Base-by-base conservation (phyloP, 495 filamentous ascomycete genomes). In the Hyphodiscus hymeniophilus region DNA sequence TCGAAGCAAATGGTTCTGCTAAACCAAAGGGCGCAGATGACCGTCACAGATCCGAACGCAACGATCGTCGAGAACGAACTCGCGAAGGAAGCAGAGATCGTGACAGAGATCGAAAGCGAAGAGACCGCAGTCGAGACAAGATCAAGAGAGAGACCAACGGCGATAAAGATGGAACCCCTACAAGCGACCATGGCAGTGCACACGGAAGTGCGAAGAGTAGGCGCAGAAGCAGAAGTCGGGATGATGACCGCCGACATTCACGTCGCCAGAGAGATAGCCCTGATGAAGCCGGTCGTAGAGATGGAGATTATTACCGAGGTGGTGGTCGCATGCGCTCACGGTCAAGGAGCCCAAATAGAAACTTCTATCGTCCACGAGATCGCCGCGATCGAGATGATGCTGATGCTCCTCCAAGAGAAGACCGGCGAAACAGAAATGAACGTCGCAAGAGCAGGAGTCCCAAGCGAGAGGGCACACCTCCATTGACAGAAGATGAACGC, bases 401-500 rank as follows among this genome's bases (percentile, higher is more conserved):
- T 18, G 63, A 65, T 10, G 58, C 65, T 18, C 72, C 76, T 15
- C 48, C 57, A 40, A 59, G 70, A 38, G 72, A 72, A 40, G 54
- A 66, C 45, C 72, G 73, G 50, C 75, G 79, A 58, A 72, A 42
- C 17, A 70, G 77, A 47, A 76, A 80, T 36, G 72, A 70, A 32
- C 63, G 66, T 43, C 66, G 62, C 18, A 69, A 76, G 57, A 74
- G 74, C 62, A 67, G 68, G 33, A 73, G 71, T 52, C 68, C 74
- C 31, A 67, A 68, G 54, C 59, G 63, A 58, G 70, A 70, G 48
- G 49, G 58, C 17, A 74, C 67, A 32, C 74, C 81, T 32, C 82
- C 83, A 54, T 79, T 85, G 31, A 95, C 85, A 51, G 91, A 96
- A 63, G 92, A 97, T 69, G 91, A 97, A 66, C 87, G 90, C 58